Evolutionary conservation across 1,284 basidiomycete species (phyloP).

Genomic region (Fistulinella cinereoalba): DNA sequence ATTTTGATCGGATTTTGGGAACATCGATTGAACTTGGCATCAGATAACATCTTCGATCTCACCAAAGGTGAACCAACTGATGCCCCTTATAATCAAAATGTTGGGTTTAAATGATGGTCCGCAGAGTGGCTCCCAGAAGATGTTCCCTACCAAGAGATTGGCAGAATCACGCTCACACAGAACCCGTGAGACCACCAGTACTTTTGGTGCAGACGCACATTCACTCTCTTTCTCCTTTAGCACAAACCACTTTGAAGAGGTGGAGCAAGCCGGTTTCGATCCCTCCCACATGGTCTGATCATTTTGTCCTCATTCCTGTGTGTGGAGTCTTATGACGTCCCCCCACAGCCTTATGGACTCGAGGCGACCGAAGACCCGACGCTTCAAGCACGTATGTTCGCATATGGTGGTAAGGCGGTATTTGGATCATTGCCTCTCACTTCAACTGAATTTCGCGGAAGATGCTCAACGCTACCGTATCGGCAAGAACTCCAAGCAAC

Average conservation of each 20-base stretch:
- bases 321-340: neutral
- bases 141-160: conserved; percentile 38
- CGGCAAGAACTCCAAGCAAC: conserved; percentile 19
- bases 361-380: conserved; percentile 41
- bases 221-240: conserved; percentile 5
- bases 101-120: neutral
- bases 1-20: neutral
- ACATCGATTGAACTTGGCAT: neutral
- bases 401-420: conserved; percentile 28
- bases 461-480: conserved; percentile 25
- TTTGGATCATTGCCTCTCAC: neutral
- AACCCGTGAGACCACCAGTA: conserved; percentile 32
- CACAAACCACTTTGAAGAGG: conserved; percentile 22
- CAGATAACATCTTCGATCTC: conserved; percentile 39
- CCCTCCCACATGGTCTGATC: conserved; percentile 17
- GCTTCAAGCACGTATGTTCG: conserved; percentile 42
- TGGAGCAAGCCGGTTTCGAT: conserved; percentile 24
- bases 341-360: conserved; percentile 15
- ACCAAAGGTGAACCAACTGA: conserved; percentile 30
- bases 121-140: conserved; percentile 32
- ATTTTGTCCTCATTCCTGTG: neutral
- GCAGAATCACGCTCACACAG: conserved; percentile 34
- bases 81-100: neutral
- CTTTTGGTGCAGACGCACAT: neutral
- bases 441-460: neutral